Conservation (phyloP, 1,284 basidiomycete species). For the Austropuccinia psidii region DNA sequence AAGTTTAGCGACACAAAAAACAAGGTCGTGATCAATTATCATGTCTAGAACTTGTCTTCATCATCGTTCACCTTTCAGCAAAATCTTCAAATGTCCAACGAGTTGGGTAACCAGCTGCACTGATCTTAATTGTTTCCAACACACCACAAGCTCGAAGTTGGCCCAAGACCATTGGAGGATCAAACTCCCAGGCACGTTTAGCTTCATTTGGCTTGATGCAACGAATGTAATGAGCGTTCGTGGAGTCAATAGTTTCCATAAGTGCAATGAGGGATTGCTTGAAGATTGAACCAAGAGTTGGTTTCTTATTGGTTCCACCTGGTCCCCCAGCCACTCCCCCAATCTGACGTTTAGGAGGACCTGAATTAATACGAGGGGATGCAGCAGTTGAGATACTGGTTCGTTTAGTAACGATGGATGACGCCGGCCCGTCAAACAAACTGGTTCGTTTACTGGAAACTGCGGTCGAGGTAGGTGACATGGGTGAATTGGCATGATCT, state of each 20-base stretch:
- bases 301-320: constrained; percentile 65
- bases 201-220: constrained; percentile 99
- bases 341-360: constrained; percentile 4
- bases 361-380: constrained; percentile 35
- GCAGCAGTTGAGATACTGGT: constrained; percentile 55
- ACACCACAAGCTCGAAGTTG: constrained; percentile 98
- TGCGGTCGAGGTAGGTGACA: constrained; percentile 51
- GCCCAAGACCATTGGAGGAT: constrained; percentile 87
- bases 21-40: no score
- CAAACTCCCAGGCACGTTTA: constrained; percentile 94
- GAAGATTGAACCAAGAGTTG: constrained; percentile 97
- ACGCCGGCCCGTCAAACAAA: constrained; percentile 37
- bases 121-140: constrained; percentile 96
- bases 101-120: constrained; percentile 97
- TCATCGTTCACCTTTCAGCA: constrained; percentile 71
- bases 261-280: constrained; percentile 86
- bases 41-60: no score
- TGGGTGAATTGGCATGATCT: constrained; percentile 61
- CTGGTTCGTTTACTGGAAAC: constrained; percentile 38
- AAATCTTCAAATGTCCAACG: constrained; percentile 99
- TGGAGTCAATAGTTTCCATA: constrained; percentile 95
- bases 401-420: constrained; percentile 50
- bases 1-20: no score
- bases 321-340: constrained; percentile 33
- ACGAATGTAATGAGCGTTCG: constrained; percentile 98